These are phyloP conservation scores for Rubia occidens DNA, from an alignment of 305 asterid genomes.

Conservation along the genomic window DNA sequence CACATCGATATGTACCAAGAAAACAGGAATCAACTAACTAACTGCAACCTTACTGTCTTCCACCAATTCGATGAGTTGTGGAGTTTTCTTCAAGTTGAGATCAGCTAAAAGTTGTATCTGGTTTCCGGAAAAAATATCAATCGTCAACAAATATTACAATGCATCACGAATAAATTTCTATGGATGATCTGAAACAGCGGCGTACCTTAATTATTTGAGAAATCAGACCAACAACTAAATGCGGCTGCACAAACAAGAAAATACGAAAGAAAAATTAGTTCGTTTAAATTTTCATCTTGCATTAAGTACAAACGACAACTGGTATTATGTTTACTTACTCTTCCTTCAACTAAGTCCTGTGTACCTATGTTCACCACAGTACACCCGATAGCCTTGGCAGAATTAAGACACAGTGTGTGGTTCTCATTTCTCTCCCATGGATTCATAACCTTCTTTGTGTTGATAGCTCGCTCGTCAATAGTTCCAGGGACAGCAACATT, in stretches of 20 bases:
- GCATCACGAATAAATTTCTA: neutral
- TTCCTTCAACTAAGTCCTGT: slow-evolving; percentile 80
- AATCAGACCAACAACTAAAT: slow-evolving; percentile 67
- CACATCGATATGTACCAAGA: slow-evolving; percentile 14
- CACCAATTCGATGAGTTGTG: slow-evolving; percentile 81
- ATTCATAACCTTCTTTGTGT: slow-evolving; percentile 62
- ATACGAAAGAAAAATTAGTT: slow-evolving; percentile 8
- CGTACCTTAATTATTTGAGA: slow-evolving; percentile 84
- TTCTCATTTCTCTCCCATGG: slow-evolving; percentile 94
- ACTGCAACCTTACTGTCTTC: slow-evolving; percentile 71
- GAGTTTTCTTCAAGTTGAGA: slow-evolving; percentile 87
- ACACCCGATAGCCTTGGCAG: slow-evolving; percentile 97
- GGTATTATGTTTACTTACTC: slow-evolving; percentile 38
- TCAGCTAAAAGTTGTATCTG: slow-evolving; percentile 94
- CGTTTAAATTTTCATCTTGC: neutral
- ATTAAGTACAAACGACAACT: neutral
- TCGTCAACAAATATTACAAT: neutral
- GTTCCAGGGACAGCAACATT: slow-evolving; percentile 92
- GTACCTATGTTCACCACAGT: slow-evolving; percentile 95
- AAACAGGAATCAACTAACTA: slow-evolving; percentile 14
- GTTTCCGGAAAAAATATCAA: slow-evolving; percentile 8
- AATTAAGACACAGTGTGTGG: slow-evolving; percentile 84
- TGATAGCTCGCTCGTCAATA: slow-evolving; percentile 85
- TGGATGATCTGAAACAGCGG: slow-evolving; percentile 7
- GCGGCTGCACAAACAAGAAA: slow-evolving; percentile 36